Percentiles rank a stretch among this genome's conserved stretches.
These are phyloP conservation scores for Populus hybrid DNA, from an alignment of 441 rosid species.

Conservation along the genomic window DNA sequence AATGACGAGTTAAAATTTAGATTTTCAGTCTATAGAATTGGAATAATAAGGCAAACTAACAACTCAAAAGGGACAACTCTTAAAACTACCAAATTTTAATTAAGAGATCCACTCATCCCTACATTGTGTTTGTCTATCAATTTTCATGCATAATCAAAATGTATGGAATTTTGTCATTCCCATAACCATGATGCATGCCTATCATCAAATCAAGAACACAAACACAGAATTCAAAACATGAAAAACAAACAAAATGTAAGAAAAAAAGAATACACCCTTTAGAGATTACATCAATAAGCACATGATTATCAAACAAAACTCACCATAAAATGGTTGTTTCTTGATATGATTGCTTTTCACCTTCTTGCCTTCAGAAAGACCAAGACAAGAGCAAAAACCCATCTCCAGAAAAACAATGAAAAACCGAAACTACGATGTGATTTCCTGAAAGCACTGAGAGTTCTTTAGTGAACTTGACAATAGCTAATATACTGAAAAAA, in stretches of 20 bases:
- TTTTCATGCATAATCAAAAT: too few relatives aligned
- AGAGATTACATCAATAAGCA: neutral
- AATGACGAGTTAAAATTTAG: too few relatives aligned
- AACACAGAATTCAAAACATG: neutral
- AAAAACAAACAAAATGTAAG: neutral
- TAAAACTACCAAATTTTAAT: too few relatives aligned
- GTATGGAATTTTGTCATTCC: too few relatives aligned
- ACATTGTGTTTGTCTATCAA: too few relatives aligned
- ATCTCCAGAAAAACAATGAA: conserved; percentile 21
- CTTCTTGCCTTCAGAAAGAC: conserved; percentile 27
- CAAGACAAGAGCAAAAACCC: conserved; percentile 62
- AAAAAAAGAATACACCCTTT: neutral
- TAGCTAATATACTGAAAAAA: too few relatives aligned
- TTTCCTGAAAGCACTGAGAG: neutral
- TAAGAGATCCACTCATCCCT: too few relatives aligned
- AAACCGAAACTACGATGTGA: neutral
- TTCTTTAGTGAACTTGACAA: neutral
- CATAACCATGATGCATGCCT: too few relatives aligned
- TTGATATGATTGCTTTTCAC: conserved; percentile 5
- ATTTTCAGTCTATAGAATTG: too few relatives aligned
- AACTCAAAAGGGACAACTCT: too few relatives aligned
- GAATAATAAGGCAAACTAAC: too few relatives aligned
- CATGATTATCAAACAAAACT: neutral
- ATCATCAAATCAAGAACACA: too few relatives aligned
- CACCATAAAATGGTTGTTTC: conserved; percentile 22